Evolutionary conservation across 257 asterid species (phyloP), one percentile per base, ranked within the genome.

Genomic region (Cynanchum wilfordii): DNA sequence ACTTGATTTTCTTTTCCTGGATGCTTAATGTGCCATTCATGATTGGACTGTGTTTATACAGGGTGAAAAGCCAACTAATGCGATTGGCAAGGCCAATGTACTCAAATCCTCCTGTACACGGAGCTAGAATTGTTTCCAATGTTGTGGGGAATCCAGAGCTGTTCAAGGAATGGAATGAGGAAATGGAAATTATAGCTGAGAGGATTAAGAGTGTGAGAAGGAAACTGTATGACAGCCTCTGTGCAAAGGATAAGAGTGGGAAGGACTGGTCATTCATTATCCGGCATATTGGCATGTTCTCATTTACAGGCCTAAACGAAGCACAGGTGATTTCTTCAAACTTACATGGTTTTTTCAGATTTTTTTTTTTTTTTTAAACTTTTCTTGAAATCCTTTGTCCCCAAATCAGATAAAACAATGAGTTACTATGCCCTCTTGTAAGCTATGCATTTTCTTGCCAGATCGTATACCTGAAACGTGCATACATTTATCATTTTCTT

Each of bases 81-180:
- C 85, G 97, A 85, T 79, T 91, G 69, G 99, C 99, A 36, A 87
- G 99, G 33, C 97, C 99, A 73, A 94, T 94, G 98, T 91, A 91
- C 88, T 94, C 98, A 40, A 94, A 94, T 78, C 99, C 99, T 76
- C 96, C 99, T 19, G 62, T 94, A 62, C 99, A 94, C 40, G 99
- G 99, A 79, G 99, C 99, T 47, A 87, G 79, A 80, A 89, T 94
- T 75, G 99, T 94, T 66, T 95, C 99, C 69, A 88, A 89, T 69
- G 86, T 94, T 68, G 98, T 94, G 54, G 99, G 99, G 50, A 87
- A 67, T 74, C 78, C 92, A 4, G 95, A 85, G 71, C 88, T 94
- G 50, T 91, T 91, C 80, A 76, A 80, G 55, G 96, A 91, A 68
- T 94, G 99, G 99, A 91, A 91, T 80, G 87, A 83, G 74, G 98